These are phyloP conservation scores for Cnidoscolus chayamansa DNA, from an alignment of 441 rosid species.

Conservation along the genomic window DNA sequence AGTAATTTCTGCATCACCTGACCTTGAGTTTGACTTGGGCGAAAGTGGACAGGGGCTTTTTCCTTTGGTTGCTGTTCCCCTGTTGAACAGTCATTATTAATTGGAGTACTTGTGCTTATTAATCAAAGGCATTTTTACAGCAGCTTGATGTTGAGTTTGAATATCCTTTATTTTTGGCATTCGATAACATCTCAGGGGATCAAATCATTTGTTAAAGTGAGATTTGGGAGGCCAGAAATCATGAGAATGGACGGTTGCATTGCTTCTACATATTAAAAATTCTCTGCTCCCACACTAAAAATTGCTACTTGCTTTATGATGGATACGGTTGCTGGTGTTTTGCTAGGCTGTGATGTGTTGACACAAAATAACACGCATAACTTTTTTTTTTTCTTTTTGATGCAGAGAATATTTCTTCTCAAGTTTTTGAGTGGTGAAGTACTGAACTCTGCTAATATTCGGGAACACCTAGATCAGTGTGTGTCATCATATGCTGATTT, in stretches of 20 bases:
- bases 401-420: constrained; percentile 50
- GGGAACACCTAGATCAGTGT: constrained; percentile 53
- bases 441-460: constrained; percentile 39
- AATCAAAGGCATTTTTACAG: background rate
- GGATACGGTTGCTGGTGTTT: background rate
- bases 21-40: background rate
- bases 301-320: background rate
- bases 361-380: constrained; percentile 1
- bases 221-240: background rate
- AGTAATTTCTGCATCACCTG: too few relatives aligned
- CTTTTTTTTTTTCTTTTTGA: constrained; percentile 3
- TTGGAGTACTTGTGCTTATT: background rate
- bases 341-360: too few relatives aligned
- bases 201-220: background rate
- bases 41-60: too few relatives aligned
- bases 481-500: constrained; percentile 39
- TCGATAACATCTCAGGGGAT: background rate
- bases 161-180: background rate
- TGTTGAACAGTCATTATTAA: background rate
- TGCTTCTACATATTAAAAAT: background rate
- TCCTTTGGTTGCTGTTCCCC: too few relatives aligned
- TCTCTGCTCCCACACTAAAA: background rate
- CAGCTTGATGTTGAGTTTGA: background rate
- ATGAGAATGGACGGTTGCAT: too few relatives aligned
- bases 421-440: constrained; percentile 53